Evolutionary conservation across 163 green algal species (phyloP).

Genomic region (Trebouxia gelatinosa): DNA sequence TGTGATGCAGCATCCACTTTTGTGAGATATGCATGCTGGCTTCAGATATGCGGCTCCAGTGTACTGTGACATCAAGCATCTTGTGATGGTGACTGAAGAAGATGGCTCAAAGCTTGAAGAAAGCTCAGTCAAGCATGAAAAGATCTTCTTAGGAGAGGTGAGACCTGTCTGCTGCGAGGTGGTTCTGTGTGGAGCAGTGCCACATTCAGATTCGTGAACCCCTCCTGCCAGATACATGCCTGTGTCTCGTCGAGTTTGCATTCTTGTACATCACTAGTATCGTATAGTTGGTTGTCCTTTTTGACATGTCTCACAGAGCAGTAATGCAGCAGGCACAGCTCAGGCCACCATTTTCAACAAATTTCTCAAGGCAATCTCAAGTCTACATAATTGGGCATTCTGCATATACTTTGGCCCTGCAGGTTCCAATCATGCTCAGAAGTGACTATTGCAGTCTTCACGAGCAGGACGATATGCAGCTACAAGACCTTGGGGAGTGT

Average conservation of each 20-base stretch:
- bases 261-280: too few relatives aligned
- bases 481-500: conserved; percentile 92
- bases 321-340: too few relatives aligned
- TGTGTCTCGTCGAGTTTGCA: too few relatives aligned
- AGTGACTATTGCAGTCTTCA: conserved; percentile 90
- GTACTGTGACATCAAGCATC: conserved; percentile 90
- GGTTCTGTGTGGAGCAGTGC: too few relatives aligned
- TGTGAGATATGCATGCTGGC: not conserved
- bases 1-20: not conserved
- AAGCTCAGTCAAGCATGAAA: conserved; percentile 62
- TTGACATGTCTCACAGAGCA: too few relatives aligned
- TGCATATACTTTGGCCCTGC: conserved; percentile 6
- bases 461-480: conserved; percentile 71
- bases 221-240: too few relatives aligned
- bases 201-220: too few relatives aligned
- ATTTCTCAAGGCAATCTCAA: too few relatives aligned
- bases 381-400: too few relatives aligned
- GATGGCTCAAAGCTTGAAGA: conserved; percentile 50
- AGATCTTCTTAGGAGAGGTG: conserved; percentile 88
- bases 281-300: too few relatives aligned
- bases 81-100: conserved; percentile 54
- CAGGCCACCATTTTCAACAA: too few relatives aligned
- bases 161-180: too few relatives aligned
- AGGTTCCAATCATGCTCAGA: conserved; percentile 98
- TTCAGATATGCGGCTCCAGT: conserved; percentile 89